Percentiles rank a stretch among this genome's conserved stretches.
These are phyloP conservation scores for Colletotrichum spaethianum DNA, from an alignment of 2,329 filamentous ascomycete genomes.

Conservation along the genomic window DNA sequence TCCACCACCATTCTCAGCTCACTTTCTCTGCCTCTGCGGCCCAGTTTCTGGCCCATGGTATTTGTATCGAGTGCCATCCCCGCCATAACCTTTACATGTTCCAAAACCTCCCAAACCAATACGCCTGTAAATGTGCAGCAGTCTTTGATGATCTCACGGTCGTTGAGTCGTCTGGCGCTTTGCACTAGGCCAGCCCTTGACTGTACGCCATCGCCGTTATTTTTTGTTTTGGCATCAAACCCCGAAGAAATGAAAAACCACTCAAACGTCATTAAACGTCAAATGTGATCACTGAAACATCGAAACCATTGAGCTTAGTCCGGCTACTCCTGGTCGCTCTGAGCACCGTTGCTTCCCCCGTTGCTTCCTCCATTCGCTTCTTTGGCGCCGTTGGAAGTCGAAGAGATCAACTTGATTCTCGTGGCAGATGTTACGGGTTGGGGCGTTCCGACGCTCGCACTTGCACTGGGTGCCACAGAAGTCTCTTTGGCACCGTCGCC, in stretches of 20 bases:
- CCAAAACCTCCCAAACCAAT: conserved; percentile 39
- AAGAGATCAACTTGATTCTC: conserved; percentile 78
- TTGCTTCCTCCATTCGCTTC: conserved; percentile 41
- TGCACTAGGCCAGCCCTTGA: conserved; percentile 11
- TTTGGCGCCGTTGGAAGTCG: conserved; percentile 53
- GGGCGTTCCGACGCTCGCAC: conserved; percentile 75
- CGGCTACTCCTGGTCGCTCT: conserved; percentile 68
- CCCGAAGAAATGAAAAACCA: conserved; percentile 8
- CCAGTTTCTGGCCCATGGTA: conserved; percentile 45
- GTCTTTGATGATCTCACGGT: conserved; percentile 23
- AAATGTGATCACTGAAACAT: conserved; percentile 32
- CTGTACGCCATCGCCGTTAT: conserved; percentile 36
- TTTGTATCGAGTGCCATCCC: conserved; percentile 44
- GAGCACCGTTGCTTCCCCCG: conserved; percentile 53
- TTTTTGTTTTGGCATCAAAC: conserved; percentile 41
- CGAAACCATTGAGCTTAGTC: not conserved
- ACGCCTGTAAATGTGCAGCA: conserved; percentile 40
- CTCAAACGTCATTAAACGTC: conserved; percentile 26
- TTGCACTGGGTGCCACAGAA: conserved; percentile 60
- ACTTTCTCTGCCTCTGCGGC: conserved; percentile 22
- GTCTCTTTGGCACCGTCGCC: conserved; percentile 56
- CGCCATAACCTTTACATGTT: conserved; percentile 44
- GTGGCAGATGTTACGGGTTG: conserved; percentile 69
- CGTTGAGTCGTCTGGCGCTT: conserved; percentile 8
- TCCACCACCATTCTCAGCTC: conserved; percentile 6